Percentiles rank a stretch among this genome's conserved stretches.
phyloP scores from a whole-genome alignment of 208 protist species.

The Crithidia mellificae region DNA sequence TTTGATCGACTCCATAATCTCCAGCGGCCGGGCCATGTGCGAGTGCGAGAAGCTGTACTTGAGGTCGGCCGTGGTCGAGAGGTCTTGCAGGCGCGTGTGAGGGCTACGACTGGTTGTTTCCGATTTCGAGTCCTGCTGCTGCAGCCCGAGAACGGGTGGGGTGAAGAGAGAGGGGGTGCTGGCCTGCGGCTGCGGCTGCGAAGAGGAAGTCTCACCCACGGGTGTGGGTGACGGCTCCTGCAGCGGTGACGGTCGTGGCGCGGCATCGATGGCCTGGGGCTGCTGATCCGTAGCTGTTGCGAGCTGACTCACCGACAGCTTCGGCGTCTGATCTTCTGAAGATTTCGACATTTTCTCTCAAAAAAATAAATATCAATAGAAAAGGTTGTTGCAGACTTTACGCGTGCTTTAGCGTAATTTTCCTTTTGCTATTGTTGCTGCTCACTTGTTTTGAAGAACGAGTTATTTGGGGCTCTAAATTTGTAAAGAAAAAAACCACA shows the following conservation, averaged over 20 bases:
- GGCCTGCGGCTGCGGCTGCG: neutral
- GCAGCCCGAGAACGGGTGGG: neutral
- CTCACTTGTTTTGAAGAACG: too few species aligned
- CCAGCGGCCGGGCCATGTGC: slow-evolving; percentile 35
- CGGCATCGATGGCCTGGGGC: neutral
- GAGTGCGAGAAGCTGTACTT: slow-evolving; percentile 19
- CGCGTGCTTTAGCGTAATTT: too few species aligned
- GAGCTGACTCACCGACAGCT: neutral
- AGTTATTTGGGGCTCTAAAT: too few species aligned
- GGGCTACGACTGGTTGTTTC: neutral
- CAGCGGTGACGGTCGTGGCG: too few species aligned
- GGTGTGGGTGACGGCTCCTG: neutral
- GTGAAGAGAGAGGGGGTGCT: neutral
- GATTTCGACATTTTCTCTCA: neutral
- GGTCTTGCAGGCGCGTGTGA: slow-evolving; percentile 6
- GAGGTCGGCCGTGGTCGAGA: neutral
- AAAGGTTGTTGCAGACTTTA: too few species aligned
- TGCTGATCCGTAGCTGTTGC: neutral
- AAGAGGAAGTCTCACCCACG: neutral
- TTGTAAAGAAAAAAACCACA: too few species aligned
- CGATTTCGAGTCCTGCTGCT: neutral
- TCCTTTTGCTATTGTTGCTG: too few species aligned
- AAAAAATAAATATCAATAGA: neutral
- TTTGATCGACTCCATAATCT: slow-evolving; percentile 70
- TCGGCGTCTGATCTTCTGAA: neutral